Conservation (phyloP, 2,329 filamentous ascomycete genomes). For the Hymenoscyphus repandus region DNA sequence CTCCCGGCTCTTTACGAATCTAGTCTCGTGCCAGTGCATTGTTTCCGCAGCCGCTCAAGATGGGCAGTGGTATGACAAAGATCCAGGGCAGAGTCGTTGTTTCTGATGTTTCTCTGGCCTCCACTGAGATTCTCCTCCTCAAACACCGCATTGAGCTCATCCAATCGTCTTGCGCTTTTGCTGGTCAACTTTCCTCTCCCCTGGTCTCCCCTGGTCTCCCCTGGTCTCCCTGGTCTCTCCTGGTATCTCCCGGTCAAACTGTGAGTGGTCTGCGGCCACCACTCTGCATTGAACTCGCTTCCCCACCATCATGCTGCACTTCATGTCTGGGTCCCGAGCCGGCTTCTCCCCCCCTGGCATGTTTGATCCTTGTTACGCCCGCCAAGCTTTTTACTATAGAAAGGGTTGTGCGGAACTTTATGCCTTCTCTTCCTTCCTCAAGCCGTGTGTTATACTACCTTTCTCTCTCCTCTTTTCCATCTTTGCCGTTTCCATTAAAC, state of each 20-base stretch:
- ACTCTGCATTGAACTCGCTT: constrained; percentile 6
- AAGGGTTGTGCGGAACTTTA: constrained; percentile 20
- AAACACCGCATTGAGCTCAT: too few relatives aligned
- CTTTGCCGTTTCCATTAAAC: constrained; percentile 18
- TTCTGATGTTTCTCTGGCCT: too few relatives aligned
- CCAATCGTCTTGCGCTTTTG: too few relatives aligned
- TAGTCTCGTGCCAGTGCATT: too few relatives aligned
- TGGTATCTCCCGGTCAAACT: background rate
- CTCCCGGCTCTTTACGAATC: too few relatives aligned
- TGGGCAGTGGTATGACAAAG: too few relatives aligned
- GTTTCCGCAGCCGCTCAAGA: too few relatives aligned
- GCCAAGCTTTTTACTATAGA: constrained; percentile 18
- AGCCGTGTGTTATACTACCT: constrained; percentile 21
- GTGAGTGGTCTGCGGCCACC: background rate
- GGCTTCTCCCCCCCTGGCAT: constrained; percentile 13
- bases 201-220: too few relatives aligned
- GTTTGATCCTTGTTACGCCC: constrained; percentile 20
- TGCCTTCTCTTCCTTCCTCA: constrained; percentile 19
- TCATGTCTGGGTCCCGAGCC: constrained; percentile 22
- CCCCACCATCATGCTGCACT: constrained; percentile 26
- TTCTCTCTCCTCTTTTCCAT: constrained; percentile 11
- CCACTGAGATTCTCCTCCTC: too few relatives aligned
- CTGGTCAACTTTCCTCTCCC: too few relatives aligned
- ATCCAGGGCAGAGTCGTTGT: too few relatives aligned
- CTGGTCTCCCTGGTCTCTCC: background rate